Percentiles rank a stretch among this genome's conserved stretches.
Evolutionary conservation across 2,329 filamentous ascomycete genomes (phyloP).

Genomic region (Blastomyces gilchristii): DNA sequence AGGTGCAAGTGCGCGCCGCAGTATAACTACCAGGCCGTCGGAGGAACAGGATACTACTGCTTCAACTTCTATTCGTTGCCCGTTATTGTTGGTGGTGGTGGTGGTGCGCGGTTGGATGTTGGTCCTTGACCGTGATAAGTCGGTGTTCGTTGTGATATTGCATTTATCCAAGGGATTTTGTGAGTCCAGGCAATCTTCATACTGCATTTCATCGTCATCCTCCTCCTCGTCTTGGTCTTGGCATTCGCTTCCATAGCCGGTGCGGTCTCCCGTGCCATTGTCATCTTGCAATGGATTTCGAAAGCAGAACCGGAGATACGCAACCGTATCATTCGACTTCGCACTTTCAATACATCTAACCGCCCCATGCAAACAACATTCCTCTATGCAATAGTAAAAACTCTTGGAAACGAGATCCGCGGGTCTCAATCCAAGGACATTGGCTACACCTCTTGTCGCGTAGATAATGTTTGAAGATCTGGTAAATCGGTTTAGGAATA

Average conservation of each 20-base stretch:
- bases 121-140: neutral
- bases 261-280: conserved; percentile 27
- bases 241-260: conserved; percentile 1
- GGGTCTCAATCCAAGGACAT: conserved; percentile 64
- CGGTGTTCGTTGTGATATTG: neutral
- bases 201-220: neutral
- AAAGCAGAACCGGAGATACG: conserved; percentile 78
- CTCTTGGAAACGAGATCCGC: conserved; percentile 62
- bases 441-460: conserved; percentile 62
- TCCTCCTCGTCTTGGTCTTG: neutral
- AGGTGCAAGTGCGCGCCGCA: conserved; percentile 61
- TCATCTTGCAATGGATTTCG: conserved; percentile 55
- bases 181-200: neutral
- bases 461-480: conserved; percentile 77
- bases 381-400: conserved; percentile 79
- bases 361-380: conserved; percentile 65
- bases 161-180: neutral
- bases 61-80: conserved; percentile 57
- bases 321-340: conserved; percentile 83
- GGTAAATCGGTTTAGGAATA: conserved; percentile 81
- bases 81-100: neutral
- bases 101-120: neutral
- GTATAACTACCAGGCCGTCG: conserved; percentile 72
- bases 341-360: conserved; percentile 71
- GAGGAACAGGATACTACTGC: conserved; percentile 88